Evolutionary conservation across 2,329 filamentous ascomycete genomes (phyloP), one percentile per base, ranked within the genome.

Genomic region (Venturia oleaginea): DNA sequence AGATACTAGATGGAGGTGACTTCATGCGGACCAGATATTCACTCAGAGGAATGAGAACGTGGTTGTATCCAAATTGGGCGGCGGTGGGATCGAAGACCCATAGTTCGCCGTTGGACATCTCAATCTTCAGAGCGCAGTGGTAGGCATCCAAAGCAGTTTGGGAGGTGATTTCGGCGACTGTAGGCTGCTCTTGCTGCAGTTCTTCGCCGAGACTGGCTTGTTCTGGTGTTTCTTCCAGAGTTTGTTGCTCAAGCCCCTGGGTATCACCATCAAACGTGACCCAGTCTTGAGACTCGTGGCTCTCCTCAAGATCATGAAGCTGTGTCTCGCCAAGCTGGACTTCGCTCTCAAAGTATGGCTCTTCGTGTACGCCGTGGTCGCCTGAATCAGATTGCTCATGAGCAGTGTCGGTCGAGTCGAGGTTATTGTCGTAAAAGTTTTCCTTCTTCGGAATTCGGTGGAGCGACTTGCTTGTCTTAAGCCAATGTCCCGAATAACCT

Each of bases 1-100:
- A 32, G 51, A 57, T 30, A 32, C 27, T 57, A 17, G 51, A n/a
- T 32, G 51, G 51, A 57, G 51, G 51, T 7, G 51, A 19, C 19
- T 57, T 57, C 51, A 57, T 57, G 27, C 30, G 51, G 19, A 57
- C 30, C 51, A 57, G 19, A 30, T 57, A 57, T 19, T 57, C 27
- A 34, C 27, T 34, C 15, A 57, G 19, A 4, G 51, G 51, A 57
- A 57, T 3, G 19, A 57, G 51, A 4, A n/a, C n/a, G 17, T 57
- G 51, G 7, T 11, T 34, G 30, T 57, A 57, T 34, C 51, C 51
- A 17, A n/a, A 57, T 19, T 57, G 51, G 27, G 51, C 27, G 51
- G 27, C 51, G 19, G 51, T 57, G 30, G 51, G 51, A n/a, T 57
- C 51, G 13, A 57, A 57, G 27, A 57, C 51, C 51, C 51, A 57